These are phyloP conservation scores for Suillus fuscotomentosus DNA, from an alignment of 768 basidiomycete species.

Conservation along the genomic window DNA sequence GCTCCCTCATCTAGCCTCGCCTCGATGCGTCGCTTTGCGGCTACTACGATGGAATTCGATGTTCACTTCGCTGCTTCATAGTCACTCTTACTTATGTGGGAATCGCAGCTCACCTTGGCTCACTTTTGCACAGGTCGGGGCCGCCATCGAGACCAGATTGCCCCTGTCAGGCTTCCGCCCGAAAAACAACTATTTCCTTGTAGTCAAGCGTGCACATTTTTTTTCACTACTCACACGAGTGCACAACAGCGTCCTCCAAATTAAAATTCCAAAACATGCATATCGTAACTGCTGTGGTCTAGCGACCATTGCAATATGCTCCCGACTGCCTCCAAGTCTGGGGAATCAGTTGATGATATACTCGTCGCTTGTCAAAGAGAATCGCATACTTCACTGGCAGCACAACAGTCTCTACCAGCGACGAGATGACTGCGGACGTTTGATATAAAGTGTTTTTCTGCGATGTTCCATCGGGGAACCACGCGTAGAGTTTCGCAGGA, in stretches of 20 bases:
- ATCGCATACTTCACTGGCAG: slow-evolving; percentile 51
- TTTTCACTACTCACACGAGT: neutral
- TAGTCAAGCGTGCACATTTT: neutral
- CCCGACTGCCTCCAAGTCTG: slow-evolving; percentile 33
- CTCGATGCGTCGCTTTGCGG: neutral
- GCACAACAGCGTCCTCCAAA: neutral
- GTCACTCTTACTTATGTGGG: neutral
- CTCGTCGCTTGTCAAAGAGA: neutral
- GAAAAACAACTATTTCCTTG: neutral
- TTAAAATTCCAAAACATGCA: neutral
- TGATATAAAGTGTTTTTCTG: slow-evolving; percentile 42
- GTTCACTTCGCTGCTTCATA: neutral
- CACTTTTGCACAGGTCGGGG: neutral
- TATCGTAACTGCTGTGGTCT: neutral
- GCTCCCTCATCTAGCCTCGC: neutral
- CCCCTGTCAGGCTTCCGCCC: neutral
- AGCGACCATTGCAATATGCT: slow-evolving; percentile 42
- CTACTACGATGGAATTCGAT: neutral
- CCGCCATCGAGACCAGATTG: neutral
- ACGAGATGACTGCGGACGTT: slow-evolving; percentile 55
- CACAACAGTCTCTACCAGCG: slow-evolving; percentile 57
- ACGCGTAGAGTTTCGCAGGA: slow-evolving; percentile 24
- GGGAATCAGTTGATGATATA: neutral
- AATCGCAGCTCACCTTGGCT: neutral
- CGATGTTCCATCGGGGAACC: slow-evolving; percentile 9